Evolutionary conservation across 2,329 filamentous ascomycete genomes (phyloP).

Genomic region (Pestalotiopsis sp.): DNA sequence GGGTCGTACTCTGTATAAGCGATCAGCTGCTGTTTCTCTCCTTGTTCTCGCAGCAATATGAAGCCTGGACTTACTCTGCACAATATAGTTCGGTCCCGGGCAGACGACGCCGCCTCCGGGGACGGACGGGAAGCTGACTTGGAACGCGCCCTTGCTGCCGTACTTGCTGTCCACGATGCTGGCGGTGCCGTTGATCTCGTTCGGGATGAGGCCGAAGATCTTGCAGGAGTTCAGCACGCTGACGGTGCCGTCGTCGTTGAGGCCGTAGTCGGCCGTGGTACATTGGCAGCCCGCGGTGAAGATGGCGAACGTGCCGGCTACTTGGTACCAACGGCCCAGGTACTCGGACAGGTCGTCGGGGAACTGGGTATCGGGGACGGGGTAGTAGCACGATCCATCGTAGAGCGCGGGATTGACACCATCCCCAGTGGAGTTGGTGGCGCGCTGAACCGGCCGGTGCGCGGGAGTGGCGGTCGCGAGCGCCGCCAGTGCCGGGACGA

Average conservation of each 20-base stretch:
- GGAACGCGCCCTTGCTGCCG: conserved; percentile 19
- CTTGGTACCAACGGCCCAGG: conserved; percentile 22
- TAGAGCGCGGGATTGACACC: conserved; percentile 12
- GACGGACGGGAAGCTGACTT: conserved; percentile 18
- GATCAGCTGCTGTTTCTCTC: too few relatives aligned
- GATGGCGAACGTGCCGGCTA: conserved; percentile 19
- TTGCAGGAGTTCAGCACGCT: conserved; percentile 21
- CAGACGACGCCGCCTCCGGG: conserved; percentile 16
- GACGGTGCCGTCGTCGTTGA: conserved; percentile 21
- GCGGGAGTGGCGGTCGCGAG: not conserved
- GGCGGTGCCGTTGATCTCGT: conserved; percentile 18
- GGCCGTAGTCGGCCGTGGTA: conserved; percentile 20
- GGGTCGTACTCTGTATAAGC: conserved; percentile 17
- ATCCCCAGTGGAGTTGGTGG: not conserved
- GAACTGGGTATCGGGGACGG: conserved; percentile 19
- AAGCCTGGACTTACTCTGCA: conserved; percentile 19
- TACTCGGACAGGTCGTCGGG: conserved; percentile 18
- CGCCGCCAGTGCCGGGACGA: not conserved
- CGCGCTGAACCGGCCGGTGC: not conserved
- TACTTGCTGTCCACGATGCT: conserved; percentile 19
- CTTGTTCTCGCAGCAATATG: too few relatives aligned
- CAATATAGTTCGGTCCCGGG: conserved; percentile 23
- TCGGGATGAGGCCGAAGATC: conserved; percentile 14
- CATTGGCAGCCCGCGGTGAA: conserved; percentile 21
- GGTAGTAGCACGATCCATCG: conserved; percentile 22